Conservation (phyloP, 2,329 filamentous ascomycete genomes). For the Colletotrichum zoysiae region DNA sequence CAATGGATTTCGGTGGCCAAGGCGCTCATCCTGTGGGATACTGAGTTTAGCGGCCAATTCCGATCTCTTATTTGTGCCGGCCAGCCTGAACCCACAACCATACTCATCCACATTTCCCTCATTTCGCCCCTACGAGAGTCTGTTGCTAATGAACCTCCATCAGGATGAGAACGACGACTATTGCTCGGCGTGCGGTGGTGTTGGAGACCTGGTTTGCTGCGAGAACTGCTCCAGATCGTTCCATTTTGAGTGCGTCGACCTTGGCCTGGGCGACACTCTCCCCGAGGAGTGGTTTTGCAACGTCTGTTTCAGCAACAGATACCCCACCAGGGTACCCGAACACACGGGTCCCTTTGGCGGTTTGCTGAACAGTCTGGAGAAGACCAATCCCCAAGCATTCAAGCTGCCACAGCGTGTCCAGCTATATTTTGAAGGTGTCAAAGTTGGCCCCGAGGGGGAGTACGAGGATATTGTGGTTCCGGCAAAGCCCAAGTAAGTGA, state of each 20-base stretch:
- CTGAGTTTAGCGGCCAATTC: conserved; percentile 45
- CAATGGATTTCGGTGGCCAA: conserved; percentile 27
- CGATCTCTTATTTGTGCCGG: conserved; percentile 49
- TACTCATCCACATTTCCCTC: conserved; percentile 35
- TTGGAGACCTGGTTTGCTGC: conserved; percentile 90
- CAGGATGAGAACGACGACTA: conserved; percentile 88
- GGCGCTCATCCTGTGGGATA: conserved; percentile 27
- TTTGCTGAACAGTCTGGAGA: conserved; percentile 74
- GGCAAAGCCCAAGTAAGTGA: conserved; percentile 74
- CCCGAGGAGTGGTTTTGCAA: conserved; percentile 90
- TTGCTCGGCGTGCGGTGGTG: conserved; percentile 87
- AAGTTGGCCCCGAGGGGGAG: conserved; percentile 80
- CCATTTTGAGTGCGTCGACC: conserved; percentile 90
- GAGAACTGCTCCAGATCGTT: conserved; percentile 92
- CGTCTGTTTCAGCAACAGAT: conserved; percentile 69
- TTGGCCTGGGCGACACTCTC: conserved; percentile 75
- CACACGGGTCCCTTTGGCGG: conserved; percentile 70
- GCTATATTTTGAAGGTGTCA: conserved; percentile 83
- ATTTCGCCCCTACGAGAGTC: conserved; percentile 40
- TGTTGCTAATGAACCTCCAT: conserved; percentile 50
- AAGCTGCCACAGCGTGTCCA: conserved; percentile 78
- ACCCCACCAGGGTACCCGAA: conserved; percentile 59
- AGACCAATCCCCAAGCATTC: conserved; percentile 79
- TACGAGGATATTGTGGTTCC: conserved; percentile 76
- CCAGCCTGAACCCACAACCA: conserved; percentile 19